Conservation (phyloP, 164 flowering plant genomes). For the Taxillus chinensis region DNA sequence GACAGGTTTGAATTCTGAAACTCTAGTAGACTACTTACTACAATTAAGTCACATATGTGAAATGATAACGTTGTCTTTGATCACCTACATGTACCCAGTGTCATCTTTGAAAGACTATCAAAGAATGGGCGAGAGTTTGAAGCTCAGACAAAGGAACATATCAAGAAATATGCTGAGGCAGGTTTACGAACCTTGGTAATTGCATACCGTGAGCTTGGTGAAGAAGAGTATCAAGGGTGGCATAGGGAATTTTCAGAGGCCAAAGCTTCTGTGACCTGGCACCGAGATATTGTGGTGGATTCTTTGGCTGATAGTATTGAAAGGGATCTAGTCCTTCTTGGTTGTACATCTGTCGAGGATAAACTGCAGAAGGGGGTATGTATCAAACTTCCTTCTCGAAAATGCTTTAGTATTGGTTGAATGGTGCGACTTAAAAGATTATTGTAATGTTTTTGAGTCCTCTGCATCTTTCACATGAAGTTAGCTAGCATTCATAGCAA, state of each 20-base stretch:
- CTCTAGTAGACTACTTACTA: not conserved
- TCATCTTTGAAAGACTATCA: constrained; percentile 73
- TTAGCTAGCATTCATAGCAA: no score
- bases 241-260: constrained; percentile 52
- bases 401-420: not conserved
- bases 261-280: constrained; percentile 50
- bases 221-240: constrained; percentile 53
- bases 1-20: constrained; percentile 52
- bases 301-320: constrained; percentile 65
- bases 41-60: not conserved
- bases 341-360: constrained; percentile 92
- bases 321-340: constrained; percentile 65
- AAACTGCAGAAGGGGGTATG: constrained; percentile 80
- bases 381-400: constrained; percentile 1
- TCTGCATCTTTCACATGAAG: no score
- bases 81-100: constrained; percentile 32
- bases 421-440: not conserved
- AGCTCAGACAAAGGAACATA: constrained; percentile 50
- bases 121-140: constrained; percentile 34
- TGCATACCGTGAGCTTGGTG: constrained; percentile 60
- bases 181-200: constrained; percentile 74
- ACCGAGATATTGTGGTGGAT: constrained; percentile 54
- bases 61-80: constrained; percentile 1
- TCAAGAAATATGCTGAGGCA: constrained; percentile 59
- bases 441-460: no score